Base-by-base conservation (phyloP, 352 stramenopile species). In the Phytophthora pinifolia region DNA sequence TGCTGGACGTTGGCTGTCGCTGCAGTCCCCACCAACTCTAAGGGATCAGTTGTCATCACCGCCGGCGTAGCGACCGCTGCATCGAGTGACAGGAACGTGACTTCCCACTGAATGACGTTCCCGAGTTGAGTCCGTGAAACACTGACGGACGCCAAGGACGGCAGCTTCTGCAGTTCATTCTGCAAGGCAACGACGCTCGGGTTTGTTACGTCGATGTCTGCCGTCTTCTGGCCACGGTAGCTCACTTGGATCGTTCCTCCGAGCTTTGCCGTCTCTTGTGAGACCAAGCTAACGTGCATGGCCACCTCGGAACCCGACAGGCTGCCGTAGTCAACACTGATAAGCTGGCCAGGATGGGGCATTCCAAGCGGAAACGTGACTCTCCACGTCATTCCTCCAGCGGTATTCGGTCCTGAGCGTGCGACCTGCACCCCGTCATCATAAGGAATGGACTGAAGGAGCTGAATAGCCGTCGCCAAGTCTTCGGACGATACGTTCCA, bases 401-500 rank as follows among this genome's bases (percentile, higher is more conserved):
- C 48, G 8, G 32, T 33, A 61, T 74, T 56, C 4, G 74, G 46
- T 31, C 55, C 54, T 42, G 47, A 63, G 15, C 72, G 67, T 6
- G 72, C 69, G 14, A 94, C 82, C 4, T 59, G 53, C 0, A 93
- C 65, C 6, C 75, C 72, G 7, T 59, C 37, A 18, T 80, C 76
- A n/a, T 55, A 56, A 20, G 76, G 76, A 59, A 96, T 75, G 9
- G 67, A 72, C 36, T 75, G 63, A 6, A 96, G 72, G 30, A 84
- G 76, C 54, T 88, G 70, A 4, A 97, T 62, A 9, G 85, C 76
- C 15, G 50, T 59, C 30, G 84, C 74, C 33, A 97, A 69, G n/a
- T 96, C 85, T 41, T 89, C 77, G 12, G 83, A 79, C 4, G 88
- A 88, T n/a, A 89, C 68, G 55, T 97, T 89, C 69, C 82, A 82